A percentile compares a stretch with the other conserved stretches of the same genome.
Evolutionary conservation across 208 protist genomes (phyloP).

Genomic region (Acanthamoeba royreba): DNA sequence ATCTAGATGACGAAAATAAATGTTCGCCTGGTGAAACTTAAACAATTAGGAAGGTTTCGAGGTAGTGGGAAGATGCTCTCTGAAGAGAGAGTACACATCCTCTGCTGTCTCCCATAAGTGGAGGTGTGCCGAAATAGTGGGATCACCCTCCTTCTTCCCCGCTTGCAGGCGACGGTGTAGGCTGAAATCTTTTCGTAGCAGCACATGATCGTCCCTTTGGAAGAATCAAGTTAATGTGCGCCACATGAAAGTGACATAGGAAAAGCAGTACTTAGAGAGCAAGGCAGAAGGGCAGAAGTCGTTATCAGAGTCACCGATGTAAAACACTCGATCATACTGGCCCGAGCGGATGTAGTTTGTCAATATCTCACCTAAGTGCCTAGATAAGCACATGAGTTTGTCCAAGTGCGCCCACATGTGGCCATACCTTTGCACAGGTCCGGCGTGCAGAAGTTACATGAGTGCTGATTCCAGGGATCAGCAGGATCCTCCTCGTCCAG

Average conservation of each 20-base stretch:
- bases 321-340: neutral
- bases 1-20: too few species aligned
- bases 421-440: constrained; percentile 3
- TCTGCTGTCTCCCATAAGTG: neutral
- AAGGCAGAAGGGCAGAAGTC: neutral
- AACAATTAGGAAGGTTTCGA: too few species aligned
- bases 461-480: neutral
- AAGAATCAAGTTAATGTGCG: too few species aligned
- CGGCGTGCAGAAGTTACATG: neutral
- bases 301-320: constrained; percentile 26
- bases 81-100: neutral
- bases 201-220: neutral
- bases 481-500: neutral
- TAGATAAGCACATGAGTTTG: neutral
- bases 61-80: too few species aligned
- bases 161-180: neutral
- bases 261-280: neutral
- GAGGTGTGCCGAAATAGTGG: neutral
- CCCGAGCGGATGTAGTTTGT: neutral
- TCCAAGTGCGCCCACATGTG: too few species aligned
- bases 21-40: too few species aligned
- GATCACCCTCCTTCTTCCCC: neutral
- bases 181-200: neutral
- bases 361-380: neutral
- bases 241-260: neutral